Base-by-base conservation (phyloP, 768 basidiomycete species). In the Hemileccinum impolitum region DNA sequence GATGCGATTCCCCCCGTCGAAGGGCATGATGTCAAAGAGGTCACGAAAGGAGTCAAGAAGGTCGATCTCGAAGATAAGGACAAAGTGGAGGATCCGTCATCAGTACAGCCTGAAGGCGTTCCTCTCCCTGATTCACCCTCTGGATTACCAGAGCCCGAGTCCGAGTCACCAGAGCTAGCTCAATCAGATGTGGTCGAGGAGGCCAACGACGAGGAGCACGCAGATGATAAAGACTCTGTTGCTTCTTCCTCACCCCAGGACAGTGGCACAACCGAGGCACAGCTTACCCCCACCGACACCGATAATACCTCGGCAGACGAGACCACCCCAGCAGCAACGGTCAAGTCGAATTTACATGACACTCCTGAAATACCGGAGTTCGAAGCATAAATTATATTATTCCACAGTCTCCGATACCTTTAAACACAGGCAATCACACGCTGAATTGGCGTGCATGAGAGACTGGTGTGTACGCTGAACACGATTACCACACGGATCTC, bases 11-110 rank as follows among this genome's bases (percentile, higher is more conserved):
- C 67, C 19, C 53, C 57, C 23, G 58, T 71, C 31, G 71, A 68
- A 47, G 60, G 56, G n/a, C 69, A 70, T 48, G 81, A 71, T 28
- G 84, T 88, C 19, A 86, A 82, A 62, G 84, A 83, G 57, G 84
- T 89, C 52, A 86, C 85, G 0, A 62, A 77, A 58, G 85, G 85
- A 4, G 87, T 88, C 42, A 73, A 82, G 53, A 75, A 82, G 53
- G 85, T 87, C 43, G 85, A 81, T 45, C 67, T 87, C 42, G 78
- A 78, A 32, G 81, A 75, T 26, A 52, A 51, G 45, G 55, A 47
- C 39, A 14, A 52, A 36, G 49, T 47, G 28, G 54, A 55, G 23
- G 53, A 44, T 23, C 25, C 17, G 9, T 50, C 53, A 13, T 53
- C 56, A 19, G 53, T 51, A 45, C 48, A 31, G 4, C 67, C 73